Evolutionary conservation across 768 basidiomycete genomes (phyloP), one percentile per base, ranked within the genome.

Genomic region (Leucocoprinus leucothites): DNA sequence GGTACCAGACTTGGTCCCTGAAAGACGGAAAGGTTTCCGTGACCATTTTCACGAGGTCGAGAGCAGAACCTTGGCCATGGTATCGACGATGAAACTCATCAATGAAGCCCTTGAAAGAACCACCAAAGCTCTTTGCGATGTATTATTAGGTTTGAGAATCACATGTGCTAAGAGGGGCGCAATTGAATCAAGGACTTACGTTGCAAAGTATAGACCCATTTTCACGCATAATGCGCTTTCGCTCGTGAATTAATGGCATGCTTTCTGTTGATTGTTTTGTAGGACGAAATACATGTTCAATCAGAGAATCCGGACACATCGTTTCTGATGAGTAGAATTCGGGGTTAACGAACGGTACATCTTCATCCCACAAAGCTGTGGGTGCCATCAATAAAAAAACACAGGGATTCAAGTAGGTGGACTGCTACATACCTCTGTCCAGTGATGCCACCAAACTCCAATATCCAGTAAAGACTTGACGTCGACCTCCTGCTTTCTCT

Each of bases 381-480:
- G 48, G 42, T 19, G 24, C 49, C 38, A 52, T 51, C 9, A 54
- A 13, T n/a, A 4, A n/a, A 38, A 42, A 51, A 36, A 24, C 34
- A 22, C 19, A 19, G 9, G 43, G 31, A 16, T 11, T 35, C 1
- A 8, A 18, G 26, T 51, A 31, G 45, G 56, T 13, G 24, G 41
- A 57, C 53, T 24, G 47, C 25, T 24, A 59, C 72, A 38, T 59
- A 90, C 91, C 92, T 77, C 86, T 74, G 65, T 94, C 82, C n/a
- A 94, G 65, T 1, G 90, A 83, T 28, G 94, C 91, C 8, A 93
- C 82, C 4, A 95, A 73, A 58, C 87, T 88, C 89, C 91, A 92
- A 63, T 96, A 96, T 0, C 93, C 93, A 0, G 89, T 92, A 67
- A 82, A 85, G 21, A 86, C 72, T 36, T 71, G 75, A 41, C 58